These are phyloP conservation scores for Juglanconis juglandina DNA, from an alignment of 2,329 filamentous ascomycete genomes.

Conservation along the genomic window DNA sequence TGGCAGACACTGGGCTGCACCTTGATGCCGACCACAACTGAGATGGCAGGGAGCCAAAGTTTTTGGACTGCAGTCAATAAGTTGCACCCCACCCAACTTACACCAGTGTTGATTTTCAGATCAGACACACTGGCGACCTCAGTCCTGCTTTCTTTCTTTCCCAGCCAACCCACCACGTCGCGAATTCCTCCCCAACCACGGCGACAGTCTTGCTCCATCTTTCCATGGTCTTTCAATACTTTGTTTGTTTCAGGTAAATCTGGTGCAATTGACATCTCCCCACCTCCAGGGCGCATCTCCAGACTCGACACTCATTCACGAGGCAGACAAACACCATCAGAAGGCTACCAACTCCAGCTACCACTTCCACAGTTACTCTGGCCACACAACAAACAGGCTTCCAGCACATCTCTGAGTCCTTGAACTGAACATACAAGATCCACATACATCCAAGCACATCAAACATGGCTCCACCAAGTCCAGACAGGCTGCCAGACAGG, in stretches of 20 bases:
- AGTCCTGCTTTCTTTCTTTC: background rate
- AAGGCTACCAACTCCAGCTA: no score
- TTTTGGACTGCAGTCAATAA: background rate
- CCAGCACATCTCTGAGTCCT: no score
- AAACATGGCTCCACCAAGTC: background rate
- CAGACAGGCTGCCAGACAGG: no score
- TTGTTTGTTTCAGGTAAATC: background rate
- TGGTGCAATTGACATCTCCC: background rate
- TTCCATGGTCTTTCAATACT: background rate
- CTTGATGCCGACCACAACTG: background rate
- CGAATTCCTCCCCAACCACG: background rate
- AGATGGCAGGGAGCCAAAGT: background rate
- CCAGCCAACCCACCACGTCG: background rate
- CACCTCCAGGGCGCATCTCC: background rate
- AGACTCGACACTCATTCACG: background rate
- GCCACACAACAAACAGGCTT: no score
- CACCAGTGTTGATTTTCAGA: background rate
- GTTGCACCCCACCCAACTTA: background rate
- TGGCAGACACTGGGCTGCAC: background rate
- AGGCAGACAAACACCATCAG: background rate
- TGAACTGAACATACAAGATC: no score
- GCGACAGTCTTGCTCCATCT: background rate
- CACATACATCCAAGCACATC: background rate
- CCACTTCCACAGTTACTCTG: no score
- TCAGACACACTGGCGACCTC: background rate